phyloP scores from a whole-genome alignment of 257 asterid species.

The Nicotiana undulata region DNA sequence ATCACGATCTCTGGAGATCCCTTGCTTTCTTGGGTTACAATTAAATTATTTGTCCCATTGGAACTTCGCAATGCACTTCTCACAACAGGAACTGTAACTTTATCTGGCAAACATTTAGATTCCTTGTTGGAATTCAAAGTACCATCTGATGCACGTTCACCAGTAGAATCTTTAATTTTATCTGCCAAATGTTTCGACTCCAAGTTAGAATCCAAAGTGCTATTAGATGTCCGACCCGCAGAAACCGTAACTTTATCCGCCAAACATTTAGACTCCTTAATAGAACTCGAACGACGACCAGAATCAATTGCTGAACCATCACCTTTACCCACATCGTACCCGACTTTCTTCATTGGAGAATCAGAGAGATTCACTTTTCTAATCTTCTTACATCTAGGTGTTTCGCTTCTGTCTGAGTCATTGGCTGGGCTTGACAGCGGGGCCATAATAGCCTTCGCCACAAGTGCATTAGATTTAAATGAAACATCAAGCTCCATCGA shows the following conservation, averaged over 20 bases:
- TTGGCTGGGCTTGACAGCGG: conserved; percentile 28
- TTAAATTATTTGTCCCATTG: conserved; percentile 7
- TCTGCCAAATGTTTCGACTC: conserved; percentile 18
- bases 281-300: conserved; percentile 20
- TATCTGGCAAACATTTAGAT: conserved; percentile 18
- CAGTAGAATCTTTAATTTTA: conserved; percentile 17
- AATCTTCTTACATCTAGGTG: conserved; percentile 17
- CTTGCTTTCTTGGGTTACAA: conserved; percentile 12
- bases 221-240: conserved; percentile 14
- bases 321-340: conserved; percentile 17
- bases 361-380: conserved; percentile 22
- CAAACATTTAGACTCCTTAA: conserved; percentile 20
- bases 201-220: conserved; percentile 17
- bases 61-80: conserved; percentile 3
- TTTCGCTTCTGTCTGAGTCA: conserved; percentile 17
- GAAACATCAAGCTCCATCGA: conserved; percentile 71
- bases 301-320: conserved; percentile 14
- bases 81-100: conserved; percentile 15
- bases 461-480: conserved; percentile 69
- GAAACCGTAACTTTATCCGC: conserved; percentile 19
- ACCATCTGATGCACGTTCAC: conserved; percentile 10
- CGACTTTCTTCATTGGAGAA: conserved; percentile 20
- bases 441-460: conserved; percentile 62
- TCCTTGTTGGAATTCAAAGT: conserved; percentile 18
- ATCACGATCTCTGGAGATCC: conserved; percentile 10